A percentile compares a stretch with the other conserved stretches of the same genome.
These are phyloP conservation scores for Extremus antarcticus DNA, from an alignment of 495 filamentous ascomycete genomes.

Conservation along the genomic window DNA sequence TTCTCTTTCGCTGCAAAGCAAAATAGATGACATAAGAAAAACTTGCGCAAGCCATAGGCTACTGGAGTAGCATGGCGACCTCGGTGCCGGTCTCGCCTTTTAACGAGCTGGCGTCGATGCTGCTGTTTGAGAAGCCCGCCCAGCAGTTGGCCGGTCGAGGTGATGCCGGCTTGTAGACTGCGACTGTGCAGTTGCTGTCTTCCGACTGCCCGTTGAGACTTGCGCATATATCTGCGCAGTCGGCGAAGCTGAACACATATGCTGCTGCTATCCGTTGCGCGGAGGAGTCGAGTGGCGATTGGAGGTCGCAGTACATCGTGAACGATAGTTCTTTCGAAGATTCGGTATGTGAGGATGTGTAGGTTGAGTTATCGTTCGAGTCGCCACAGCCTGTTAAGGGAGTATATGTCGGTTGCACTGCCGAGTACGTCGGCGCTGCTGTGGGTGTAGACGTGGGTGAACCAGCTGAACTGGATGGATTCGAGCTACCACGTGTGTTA, in stretches of 20 bases:
- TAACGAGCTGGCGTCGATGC: background rate
- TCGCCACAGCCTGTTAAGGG: slow-evolving; percentile 9
- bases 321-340: slow-evolving; percentile 4
- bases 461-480: background rate
- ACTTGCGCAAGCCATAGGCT: background rate
- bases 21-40: background rate
- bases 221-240: slow-evolving; percentile 18
- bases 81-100: background rate
- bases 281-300: background rate
- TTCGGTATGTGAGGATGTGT: slow-evolving; percentile 1
- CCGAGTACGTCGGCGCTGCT: slow-evolving; percentile 5
- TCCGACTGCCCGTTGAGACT: slow-evolving; percentile 2
- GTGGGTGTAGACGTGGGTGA: slow-evolving; percentile 1
- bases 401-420: slow-evolving; percentile 16
- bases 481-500: background rate
- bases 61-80: background rate
- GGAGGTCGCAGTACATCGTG: slow-evolving; percentile 12
- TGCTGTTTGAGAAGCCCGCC: background rate
- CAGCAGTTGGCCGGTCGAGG: background rate
- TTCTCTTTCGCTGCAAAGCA: background rate
- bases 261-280: slow-evolving; percentile 6
- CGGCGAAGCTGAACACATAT: slow-evolving; percentile 15
- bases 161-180: background rate
- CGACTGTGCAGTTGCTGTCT: background rate
- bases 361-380: slow-evolving; percentile 3